Conservation (phyloP, 805 yeast species). For the Ogataea thermomethanolica region DNA sequence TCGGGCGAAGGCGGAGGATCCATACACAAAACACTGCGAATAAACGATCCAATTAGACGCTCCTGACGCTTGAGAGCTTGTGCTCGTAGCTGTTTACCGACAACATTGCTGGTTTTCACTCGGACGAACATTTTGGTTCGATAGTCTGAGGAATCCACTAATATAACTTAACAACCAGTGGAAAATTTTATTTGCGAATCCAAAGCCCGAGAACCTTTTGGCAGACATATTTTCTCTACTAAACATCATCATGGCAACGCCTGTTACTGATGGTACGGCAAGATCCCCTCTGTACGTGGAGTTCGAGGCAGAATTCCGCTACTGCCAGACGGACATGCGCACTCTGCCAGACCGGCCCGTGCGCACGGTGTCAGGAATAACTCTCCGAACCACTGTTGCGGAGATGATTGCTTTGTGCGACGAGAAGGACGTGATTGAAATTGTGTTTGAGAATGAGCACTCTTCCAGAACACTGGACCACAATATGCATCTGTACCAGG, state of each 20-base stretch:
- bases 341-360: not conserved
- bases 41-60: conserved; percentile 29
- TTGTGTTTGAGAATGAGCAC: conserved; percentile 19
- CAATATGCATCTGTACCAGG: conserved; percentile 15
- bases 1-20: conserved; percentile 63
- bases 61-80: not conserved
- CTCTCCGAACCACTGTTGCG: conserved; percentile 18
- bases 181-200: conserved; percentile 8
- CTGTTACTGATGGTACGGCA: conserved; percentile 2
- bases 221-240: conserved; percentile 1
- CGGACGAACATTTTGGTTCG: conserved; percentile 6
- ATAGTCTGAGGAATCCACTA: not conserved
- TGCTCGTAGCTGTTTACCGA: not conserved
- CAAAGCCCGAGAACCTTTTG: conserved; percentile 2
- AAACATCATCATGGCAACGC: not conserved
- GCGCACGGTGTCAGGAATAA: conserved; percentile 8
- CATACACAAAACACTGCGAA: conserved; percentile 39
- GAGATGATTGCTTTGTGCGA: conserved; percentile 13
- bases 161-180: not conserved
- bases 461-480: conserved; percentile 13
- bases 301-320: conserved; percentile 19
- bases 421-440: conserved; percentile 7
- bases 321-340: conserved; percentile 3
- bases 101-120: not conserved
- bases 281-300: conserved; percentile 14